Evolutionary conservation across 2,329 filamentous ascomycete genomes (phyloP), one percentile per base, ranked within the genome.

Genomic region (Botrytis fragariae): DNA sequence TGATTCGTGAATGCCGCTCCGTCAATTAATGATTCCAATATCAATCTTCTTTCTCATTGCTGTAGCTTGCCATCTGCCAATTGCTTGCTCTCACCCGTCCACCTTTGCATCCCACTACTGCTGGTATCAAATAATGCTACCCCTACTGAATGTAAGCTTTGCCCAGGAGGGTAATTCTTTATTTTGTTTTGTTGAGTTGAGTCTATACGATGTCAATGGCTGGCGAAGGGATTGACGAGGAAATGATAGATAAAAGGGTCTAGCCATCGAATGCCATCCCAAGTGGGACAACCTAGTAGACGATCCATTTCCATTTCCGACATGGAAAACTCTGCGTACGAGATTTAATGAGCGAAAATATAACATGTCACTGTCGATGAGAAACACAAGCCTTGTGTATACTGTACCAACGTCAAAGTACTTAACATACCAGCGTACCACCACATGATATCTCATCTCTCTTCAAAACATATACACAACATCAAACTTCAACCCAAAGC

Each of bases 71-170:
- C 32, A 67, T 67, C 63, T 51, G 22, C 45, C 22, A 29, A 5
- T 64, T 64, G 5, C 62, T 64, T 64, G 9, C 62, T 35, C 6
- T 12, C 62, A 64, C 29, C n/a, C 64, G 51, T 42, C 64, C 48
- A 29, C 35, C 32, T 67, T 39, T 54, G 64, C 45, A 67, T 54
- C 64, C 64, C 64, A 67, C 64, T 67, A 54, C 45, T 54, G 63
- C 63, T 67, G 22, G 44, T 12, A 67, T 51, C 22, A 51, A 67
- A 67, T 51, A 67, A 67, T 67, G 32, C 42, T n/a, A 67, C 63
- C 63, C 45, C 25, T 39, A 67, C 64, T 18, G 12, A 20, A 37
- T 39, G 7, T 25, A 39, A n/a, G 29, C 48, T n/a, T 54, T 42
- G 51, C 64, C 64, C 16, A 57, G 51, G 16, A 29, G 22, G 37